These are phyloP conservation scores for Spergularia bocconei DNA, from an alignment of 148 eudicot genomes.

Conservation along the genomic window DNA sequence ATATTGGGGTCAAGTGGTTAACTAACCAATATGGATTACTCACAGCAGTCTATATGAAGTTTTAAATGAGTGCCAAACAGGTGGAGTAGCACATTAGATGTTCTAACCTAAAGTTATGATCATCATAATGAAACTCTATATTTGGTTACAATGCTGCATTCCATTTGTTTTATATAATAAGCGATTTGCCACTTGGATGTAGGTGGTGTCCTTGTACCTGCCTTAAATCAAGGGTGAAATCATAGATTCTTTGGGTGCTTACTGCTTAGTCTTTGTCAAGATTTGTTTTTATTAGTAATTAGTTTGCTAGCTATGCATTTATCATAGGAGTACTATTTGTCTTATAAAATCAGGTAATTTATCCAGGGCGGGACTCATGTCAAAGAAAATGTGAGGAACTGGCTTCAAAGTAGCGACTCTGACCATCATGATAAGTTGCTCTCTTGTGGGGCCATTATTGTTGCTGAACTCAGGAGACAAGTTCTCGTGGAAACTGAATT, in stretches of 20 bases:
- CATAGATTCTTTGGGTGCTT: neutral
- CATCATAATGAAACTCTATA: neutral
- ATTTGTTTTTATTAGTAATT: neutral
- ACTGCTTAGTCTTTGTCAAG: neutral
- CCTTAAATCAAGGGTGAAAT: neutral
- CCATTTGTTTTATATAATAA: neutral
- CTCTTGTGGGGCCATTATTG: conserved; percentile 89
- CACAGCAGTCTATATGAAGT: too few relatives aligned
- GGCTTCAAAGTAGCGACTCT: conserved; percentile 64
- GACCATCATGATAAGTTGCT: conserved; percentile 75
- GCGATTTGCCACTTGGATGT: conserved; percentile 1
- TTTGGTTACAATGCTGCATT: neutral
- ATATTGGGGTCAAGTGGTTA: too few relatives aligned
- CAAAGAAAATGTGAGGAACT: conserved; percentile 51
- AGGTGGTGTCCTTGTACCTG: neutral
- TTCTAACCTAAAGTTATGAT: neutral
- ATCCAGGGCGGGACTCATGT: conserved; percentile 45
- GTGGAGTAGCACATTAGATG: neutral
- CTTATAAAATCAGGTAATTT: conserved; percentile 11
- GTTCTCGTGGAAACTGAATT: conserved; percentile 84
- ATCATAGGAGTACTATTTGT: neutral
- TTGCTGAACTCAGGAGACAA: conserved; percentile 86
- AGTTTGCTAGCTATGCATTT: neutral
- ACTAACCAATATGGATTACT: too few relatives aligned
- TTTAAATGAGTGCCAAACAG: neutral